phyloP scores from a whole-genome alignment of 2,329 filamentous ascomycete genomes.

The Fusarium concolor region DNA sequence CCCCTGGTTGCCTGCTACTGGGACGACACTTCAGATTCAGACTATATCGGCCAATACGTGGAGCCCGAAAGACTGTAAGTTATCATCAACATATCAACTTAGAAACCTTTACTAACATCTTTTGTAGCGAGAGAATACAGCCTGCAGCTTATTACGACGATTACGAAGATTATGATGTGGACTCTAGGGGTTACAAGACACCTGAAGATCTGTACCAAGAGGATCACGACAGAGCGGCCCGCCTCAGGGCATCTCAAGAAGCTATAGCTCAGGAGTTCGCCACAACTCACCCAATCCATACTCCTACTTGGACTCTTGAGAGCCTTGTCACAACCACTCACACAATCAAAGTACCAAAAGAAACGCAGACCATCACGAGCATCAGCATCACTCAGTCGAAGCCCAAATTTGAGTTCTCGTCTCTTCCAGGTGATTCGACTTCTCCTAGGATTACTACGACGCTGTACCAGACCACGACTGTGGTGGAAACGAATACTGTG shows the following conservation, averaged over 20 bases:
- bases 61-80: not conserved
- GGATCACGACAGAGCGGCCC: not conserved
- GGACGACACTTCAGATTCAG: not conserved
- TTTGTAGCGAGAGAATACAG: not conserved
- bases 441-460: not conserved
- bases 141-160: too few relatives aligned
- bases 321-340: not conserved
- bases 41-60: not conserved
- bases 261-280: not conserved
- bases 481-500: not conserved
- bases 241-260: not conserved
- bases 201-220: not conserved
- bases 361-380: not conserved
- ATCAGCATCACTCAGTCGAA: slow-evolving; percentile 2
- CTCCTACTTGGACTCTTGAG: not conserved
- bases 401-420: not conserved
- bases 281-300: too few relatives aligned
- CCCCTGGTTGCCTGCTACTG: not conserved
- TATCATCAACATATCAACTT: too few relatives aligned
- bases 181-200: too few relatives aligned
- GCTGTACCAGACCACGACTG: not conserved
- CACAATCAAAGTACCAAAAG: not conserved
- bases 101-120: not conserved
- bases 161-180: too few relatives aligned
- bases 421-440: not conserved